Evolutionary conservation across 1,284 basidiomycete species (phyloP).

Genomic region (Moesziomyces parantarcticus): DNA sequence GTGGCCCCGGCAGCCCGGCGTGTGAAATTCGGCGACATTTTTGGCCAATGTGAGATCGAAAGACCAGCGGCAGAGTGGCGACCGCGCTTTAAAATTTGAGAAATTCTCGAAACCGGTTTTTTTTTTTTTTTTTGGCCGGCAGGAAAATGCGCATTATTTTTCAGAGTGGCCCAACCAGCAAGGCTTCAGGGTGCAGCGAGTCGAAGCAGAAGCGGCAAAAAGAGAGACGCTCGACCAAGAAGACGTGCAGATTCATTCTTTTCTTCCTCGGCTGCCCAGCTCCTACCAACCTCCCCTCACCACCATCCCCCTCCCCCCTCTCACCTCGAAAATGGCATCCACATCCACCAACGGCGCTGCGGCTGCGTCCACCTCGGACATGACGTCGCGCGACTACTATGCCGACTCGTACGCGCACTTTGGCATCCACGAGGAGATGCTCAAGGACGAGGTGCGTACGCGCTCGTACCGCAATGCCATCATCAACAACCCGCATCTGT

Average conservation of each 20-base stretch:
- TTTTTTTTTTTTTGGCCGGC: constrained; percentile 1
- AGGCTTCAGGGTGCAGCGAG: not conserved
- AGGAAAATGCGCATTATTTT: not conserved
- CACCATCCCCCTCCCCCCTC: not conserved
- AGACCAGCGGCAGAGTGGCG: not conserved
- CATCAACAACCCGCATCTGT: constrained; percentile 92
- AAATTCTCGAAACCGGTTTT: constrained; percentile 3
- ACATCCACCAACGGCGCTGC: constrained; percentile 44
- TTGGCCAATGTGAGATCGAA: constrained; percentile 18
- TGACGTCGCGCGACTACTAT: constrained; percentile 66
- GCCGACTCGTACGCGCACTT: constrained; percentile 68
- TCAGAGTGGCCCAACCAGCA: not conserved
- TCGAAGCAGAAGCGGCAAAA: no score
- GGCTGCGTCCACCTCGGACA: constrained; percentile 42
- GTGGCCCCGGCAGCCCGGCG: not conserved
- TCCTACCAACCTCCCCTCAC: constrained; percentile 1
- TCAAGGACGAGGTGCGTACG: constrained; percentile 96
- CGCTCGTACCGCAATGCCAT: constrained; percentile 95
- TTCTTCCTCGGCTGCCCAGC: not conserved
- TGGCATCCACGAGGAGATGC: constrained; percentile 79
- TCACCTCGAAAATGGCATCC: constrained; percentile 41
- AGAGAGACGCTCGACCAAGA: not conserved
- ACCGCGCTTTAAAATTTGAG: constrained; percentile 6
- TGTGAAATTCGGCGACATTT: no score
- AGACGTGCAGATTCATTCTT: constrained; percentile 1